These are phyloP conservation scores for Polytrichum commune DNA, from an alignment of 225 moss, liverwort and hornwort species.

Conservation along the genomic window DNA sequence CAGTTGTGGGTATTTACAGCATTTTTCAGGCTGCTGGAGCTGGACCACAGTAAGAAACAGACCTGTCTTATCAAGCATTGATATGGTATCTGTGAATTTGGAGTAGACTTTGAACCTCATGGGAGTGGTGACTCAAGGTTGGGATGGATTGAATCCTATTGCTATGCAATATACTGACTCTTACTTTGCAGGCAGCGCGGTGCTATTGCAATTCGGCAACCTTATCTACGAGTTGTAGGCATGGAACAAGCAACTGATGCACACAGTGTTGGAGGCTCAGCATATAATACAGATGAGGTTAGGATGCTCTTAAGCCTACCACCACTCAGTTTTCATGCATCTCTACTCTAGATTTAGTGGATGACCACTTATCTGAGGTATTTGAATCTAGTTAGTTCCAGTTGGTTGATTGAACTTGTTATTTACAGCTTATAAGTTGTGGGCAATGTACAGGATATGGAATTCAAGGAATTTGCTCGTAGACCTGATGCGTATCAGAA, in stretches of 20 bases:
- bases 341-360: too few species aligned
- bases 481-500: constrained; percentile 73
- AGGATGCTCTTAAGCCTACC: neutral
- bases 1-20: constrained; percentile 93
- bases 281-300: constrained; percentile 75
- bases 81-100: too few species aligned
- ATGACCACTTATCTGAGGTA: too few species aligned
- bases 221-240: constrained; percentile 83
- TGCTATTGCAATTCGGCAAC: constrained; percentile 91
- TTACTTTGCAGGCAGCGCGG: constrained; percentile 66
- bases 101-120: neutral
- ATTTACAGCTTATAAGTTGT: neutral
- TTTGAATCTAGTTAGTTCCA: too few species aligned
- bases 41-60: constrained; percentile 61
- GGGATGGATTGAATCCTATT: neutral
- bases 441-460: constrained; percentile 52
- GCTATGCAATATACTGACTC: constrained; percentile 7
- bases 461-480: constrained; percentile 86
- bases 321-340: too few species aligned
- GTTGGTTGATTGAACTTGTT: neutral
- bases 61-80: too few species aligned
- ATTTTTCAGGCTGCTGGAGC: constrained; percentile 86
- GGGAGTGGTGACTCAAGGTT: constrained; percentile 1
- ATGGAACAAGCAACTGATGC: constrained; percentile 82
- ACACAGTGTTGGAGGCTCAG: constrained; percentile 57